A percentile compares a stretch with the other conserved stretches of the same genome.
Evolutionary conservation across 768 basidiomycete genomes (phyloP).

Genomic region (Naganishia randhawae): DNA sequence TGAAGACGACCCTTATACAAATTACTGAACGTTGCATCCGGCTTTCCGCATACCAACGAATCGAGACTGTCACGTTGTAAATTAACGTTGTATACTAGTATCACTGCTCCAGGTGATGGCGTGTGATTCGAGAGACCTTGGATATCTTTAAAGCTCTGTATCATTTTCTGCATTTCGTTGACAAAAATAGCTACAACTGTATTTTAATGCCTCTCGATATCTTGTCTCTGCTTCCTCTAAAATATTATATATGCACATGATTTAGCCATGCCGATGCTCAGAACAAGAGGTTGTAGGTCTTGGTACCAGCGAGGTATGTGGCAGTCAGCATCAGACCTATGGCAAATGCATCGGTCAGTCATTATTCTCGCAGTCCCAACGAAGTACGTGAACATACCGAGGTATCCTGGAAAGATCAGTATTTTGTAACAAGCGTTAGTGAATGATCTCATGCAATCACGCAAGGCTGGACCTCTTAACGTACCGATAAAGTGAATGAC

Average conservation of each 20-base stretch:
- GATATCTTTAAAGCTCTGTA: neutral
- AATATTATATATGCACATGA: neutral
- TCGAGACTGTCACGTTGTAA: neutral
- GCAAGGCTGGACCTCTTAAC: neutral
- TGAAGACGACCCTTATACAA: slow-evolving; percentile 7
- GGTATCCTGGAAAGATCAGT: neutral
- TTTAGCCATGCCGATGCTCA: neutral
- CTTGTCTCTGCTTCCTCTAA: neutral
- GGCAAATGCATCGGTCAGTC: neutral
- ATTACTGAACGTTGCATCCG: neutral
- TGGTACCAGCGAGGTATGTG: slow-evolving; percentile 9
- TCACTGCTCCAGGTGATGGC: neutral
- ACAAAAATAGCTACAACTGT: slow-evolving; percentile 4
- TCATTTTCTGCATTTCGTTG: neutral
- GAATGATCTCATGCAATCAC: neutral
- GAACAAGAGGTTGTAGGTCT: slow-evolving; percentile 9
- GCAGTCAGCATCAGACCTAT: slow-evolving; percentile 12
- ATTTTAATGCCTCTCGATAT: neutral
- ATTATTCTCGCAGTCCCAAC: neutral
- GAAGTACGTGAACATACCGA: neutral
- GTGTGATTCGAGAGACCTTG: neutral
- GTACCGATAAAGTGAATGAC: slow-evolving; percentile 20
- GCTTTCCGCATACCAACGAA: neutral
- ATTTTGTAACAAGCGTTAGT: neutral
- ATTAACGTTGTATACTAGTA: neutral